Evolutionary conservation across 2,329 filamentous ascomycete species (phyloP), one percentile per base, ranked within the genome.

Genomic region (Colletotrichum sp.): DNA sequence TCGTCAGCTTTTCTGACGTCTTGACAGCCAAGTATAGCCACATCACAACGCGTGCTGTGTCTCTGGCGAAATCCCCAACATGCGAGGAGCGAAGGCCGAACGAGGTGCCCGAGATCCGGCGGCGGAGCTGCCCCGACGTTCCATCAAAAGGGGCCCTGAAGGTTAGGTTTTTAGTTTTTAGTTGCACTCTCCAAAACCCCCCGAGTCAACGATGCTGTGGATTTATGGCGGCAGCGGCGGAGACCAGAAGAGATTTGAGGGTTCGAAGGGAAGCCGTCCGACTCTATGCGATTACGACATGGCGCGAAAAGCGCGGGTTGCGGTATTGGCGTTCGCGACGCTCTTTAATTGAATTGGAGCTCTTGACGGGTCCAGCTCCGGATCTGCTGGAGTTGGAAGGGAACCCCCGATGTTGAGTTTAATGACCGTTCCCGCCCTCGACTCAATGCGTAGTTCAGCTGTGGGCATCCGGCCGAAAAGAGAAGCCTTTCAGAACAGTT

Each of bases 191-290:
- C 15, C 8, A 26, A 8, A 26, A 18, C 28, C 5, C 44, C n/a
- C 16, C 30, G 24, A 65, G 26, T 30, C 32, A 62, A 49, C 10
- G 28, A 32, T 26, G 28, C 21, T 68, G 62, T 24, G 34, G 59
- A 18, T 52, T 32, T 8, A 34, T n/a, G 57, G 26, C 18, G 59
- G 36, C 68, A 21, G n/a, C 52, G 65, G 74, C 65, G 70, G 74
- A 39, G 70, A 68, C 44, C 49, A 39, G 15, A 76, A 65, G 64
- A 76, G 36, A 76, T 76, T 76, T 69, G 70, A 76, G 74, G 74
- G 59, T 52, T 39, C 26, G n/a, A 32, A 36, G 21, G 49, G 64
- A 69, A 62, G 74, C 70, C 52, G 30, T n/a, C 39, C 39, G 57
- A 36, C 16, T 63, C 55, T 59, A 34, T 73, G 57, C 34, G 57